Percentiles rank a stretch among this genome's conserved stretches.
Conservation (phyloP, 495 filamentous ascomycete genomes). For the Neurospora sp. region DNA sequence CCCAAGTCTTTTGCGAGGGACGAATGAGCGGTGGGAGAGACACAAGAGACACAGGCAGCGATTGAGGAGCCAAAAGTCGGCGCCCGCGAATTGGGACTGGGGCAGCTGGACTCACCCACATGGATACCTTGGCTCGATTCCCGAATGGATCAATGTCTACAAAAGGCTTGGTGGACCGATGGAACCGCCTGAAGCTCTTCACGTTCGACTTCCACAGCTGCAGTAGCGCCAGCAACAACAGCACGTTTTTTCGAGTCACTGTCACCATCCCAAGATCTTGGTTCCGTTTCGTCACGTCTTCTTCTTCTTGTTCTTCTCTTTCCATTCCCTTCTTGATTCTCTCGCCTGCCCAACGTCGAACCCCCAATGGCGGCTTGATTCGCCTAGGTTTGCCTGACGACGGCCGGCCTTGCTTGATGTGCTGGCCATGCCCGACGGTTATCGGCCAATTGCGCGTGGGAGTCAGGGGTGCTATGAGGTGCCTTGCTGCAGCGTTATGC, state of each 20-base stretch:
- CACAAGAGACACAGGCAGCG: too few relatives aligned
- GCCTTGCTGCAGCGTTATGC: constrained; percentile 24
- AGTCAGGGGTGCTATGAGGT: constrained; percentile 14
- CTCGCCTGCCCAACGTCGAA: background rate
- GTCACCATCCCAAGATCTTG: background rate
- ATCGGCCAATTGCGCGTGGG: constrained; percentile 23
- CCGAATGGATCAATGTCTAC: background rate
- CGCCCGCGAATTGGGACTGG: background rate
- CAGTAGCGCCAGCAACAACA: background rate
- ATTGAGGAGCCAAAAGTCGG: background rate
- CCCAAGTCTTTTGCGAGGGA: background rate
- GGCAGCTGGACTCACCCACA: background rate
- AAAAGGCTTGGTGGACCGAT: background rate
- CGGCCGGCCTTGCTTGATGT: constrained; percentile 28
- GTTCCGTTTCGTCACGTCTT: background rate
- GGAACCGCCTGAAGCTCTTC: background rate
- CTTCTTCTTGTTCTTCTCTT: background rate
- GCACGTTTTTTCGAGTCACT: background rate
- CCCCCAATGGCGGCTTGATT: background rate
- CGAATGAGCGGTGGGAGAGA: background rate
- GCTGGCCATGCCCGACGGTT: constrained; percentile 27
- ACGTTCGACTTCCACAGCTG: background rate
- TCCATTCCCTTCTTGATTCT: background rate
- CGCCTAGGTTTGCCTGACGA: background rate
- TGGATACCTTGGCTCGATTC: background rate